phyloP scores from a whole-genome alignment of 2,329 filamentous ascomycete species.

The Fusarium ramigenum region DNA sequence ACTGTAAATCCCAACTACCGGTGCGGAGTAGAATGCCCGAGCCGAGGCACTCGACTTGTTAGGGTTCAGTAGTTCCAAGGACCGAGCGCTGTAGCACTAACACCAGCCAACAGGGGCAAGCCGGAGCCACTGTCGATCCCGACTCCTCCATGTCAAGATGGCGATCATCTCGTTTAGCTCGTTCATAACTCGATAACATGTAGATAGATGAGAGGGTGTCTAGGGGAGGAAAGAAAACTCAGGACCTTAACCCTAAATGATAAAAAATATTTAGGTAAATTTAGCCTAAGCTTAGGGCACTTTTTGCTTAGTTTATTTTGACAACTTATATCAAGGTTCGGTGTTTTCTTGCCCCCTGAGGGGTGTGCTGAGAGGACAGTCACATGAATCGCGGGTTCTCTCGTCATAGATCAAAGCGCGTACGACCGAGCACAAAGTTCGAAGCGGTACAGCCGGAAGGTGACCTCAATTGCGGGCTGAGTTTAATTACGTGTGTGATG shows the following conservation, averaged over 20 bases:
- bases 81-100: background rate
- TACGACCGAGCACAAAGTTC: background rate
- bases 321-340: too few species aligned
- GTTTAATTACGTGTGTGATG: background rate
- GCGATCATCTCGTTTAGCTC: background rate
- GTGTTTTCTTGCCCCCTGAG: too few species aligned
- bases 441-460: background rate
- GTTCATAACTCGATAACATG: background rate
- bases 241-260: too few species aligned
- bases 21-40: background rate
- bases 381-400: background rate
- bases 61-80: background rate
- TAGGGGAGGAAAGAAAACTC: too few species aligned
- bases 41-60: background rate
- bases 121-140: background rate
- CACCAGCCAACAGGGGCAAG: background rate
- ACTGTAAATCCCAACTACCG: background rate
- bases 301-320: too few species aligned
- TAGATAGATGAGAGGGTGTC: background rate
- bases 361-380: background rate
- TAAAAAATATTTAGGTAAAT: too few species aligned
- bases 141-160: background rate
- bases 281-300: too few species aligned
- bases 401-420: background rate
- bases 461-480: background rate